phyloP scores from a whole-genome alignment of 2,329 filamentous ascomycete species.

The Aspergillus ochraceoroseus region DNA sequence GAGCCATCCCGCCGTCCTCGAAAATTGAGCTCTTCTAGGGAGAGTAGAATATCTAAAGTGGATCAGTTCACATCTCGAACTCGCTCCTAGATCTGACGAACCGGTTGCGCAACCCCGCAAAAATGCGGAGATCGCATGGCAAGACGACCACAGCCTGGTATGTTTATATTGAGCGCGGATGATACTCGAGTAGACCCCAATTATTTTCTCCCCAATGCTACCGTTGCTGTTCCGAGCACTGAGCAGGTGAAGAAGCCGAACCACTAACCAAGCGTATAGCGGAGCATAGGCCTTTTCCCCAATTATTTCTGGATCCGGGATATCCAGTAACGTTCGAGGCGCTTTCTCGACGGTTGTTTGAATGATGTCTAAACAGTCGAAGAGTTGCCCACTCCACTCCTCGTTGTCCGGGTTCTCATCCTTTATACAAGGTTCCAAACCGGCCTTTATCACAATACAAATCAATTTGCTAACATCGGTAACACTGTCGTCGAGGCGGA shows the following conservation, averaged over 20 bases:
- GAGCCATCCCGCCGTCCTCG: slow-evolving; percentile 11
- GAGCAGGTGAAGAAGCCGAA: slow-evolving; percentile 49
- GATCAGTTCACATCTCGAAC: slow-evolving; percentile 17
- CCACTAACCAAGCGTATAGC: slow-evolving; percentile 52
- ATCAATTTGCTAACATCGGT: slow-evolving; percentile 80
- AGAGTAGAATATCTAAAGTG: slow-evolving; percentile 43
- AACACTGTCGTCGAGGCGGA: slow-evolving; percentile 59
- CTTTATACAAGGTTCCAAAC: slow-evolving; percentile 55
- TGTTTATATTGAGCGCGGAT: slow-evolving; percentile 32
- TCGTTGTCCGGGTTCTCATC: slow-evolving; percentile 59
- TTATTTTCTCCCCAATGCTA: slow-evolving; percentile 40
- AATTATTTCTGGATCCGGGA: slow-evolving; percentile 58
- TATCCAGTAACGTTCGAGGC: slow-evolving; percentile 61
- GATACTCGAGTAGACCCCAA: slow-evolving; percentile 33
- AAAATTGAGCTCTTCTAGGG: slow-evolving; percentile 36
- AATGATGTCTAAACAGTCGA: slow-evolving; percentile 73
- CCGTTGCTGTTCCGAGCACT: slow-evolving; percentile 41
- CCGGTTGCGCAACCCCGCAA: slow-evolving; percentile 36
- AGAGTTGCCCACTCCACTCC: slow-evolving; percentile 38
- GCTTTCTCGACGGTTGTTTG: slow-evolving; percentile 69
- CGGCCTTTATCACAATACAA: slow-evolving; percentile 74
- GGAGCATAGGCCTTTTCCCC: slow-evolving; percentile 45
- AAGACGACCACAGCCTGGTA: slow-evolving; percentile 28
- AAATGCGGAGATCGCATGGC: slow-evolving; percentile 30
- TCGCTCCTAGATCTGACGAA: slow-evolving; percentile 25